Percentiles rank a stretch among this genome's conserved stretches.
Evolutionary conservation across 352 stramenopile genomes (phyloP).

Genomic region (Globisporangium carolinianum): DNA sequence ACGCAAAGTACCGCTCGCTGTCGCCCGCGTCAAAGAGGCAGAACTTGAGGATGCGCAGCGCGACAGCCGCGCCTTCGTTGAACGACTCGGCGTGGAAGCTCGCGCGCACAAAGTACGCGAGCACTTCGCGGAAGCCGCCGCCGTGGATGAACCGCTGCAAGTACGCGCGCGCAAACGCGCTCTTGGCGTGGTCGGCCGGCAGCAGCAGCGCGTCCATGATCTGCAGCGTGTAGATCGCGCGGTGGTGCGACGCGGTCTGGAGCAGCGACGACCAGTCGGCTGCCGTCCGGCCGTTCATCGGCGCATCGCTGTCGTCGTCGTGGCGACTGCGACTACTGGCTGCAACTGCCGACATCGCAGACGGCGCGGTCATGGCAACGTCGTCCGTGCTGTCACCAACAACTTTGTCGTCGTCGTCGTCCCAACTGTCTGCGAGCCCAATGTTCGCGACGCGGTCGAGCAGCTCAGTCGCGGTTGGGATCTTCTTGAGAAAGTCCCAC

Average conservation of each 20-base stretch:
- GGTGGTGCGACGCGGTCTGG: slow-evolving; percentile 64
- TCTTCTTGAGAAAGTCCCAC: slow-evolving; percentile 79
- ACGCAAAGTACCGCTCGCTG: slow-evolving; percentile 38
- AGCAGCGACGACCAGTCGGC: slow-evolving; percentile 61
- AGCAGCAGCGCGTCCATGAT: slow-evolving; percentile 82
- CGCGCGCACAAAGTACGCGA: slow-evolving; percentile 74
- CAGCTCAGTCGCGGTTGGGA: slow-evolving; percentile 70
- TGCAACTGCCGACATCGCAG: slow-evolving; percentile 8
- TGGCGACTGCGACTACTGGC: not conserved
- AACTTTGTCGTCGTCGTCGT: not conserved
- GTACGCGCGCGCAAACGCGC: slow-evolving; percentile 55
- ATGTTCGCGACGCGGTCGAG: slow-evolving; percentile 56
- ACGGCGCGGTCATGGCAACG: slow-evolving; percentile 29
- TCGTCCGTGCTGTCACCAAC: slow-evolving; percentile 10
- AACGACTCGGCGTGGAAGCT: slow-evolving; percentile 68
- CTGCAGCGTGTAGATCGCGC: slow-evolving; percentile 83
- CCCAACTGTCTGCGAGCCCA: slow-evolving; percentile 20
- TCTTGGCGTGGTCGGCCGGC: slow-evolving; percentile 53
- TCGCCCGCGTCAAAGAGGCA: slow-evolving; percentile 72
- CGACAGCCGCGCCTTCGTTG: slow-evolving; percentile 79
- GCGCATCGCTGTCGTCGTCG: not conserved
- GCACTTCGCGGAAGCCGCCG: slow-evolving; percentile 75
- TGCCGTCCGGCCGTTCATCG: slow-evolving; percentile 10
- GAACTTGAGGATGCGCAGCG: slow-evolving; percentile 79
- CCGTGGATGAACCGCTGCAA: slow-evolving; percentile 64